A percentile compares a stretch with the other conserved stretches of the same genome.
Evolutionary conservation across 139 green algal species (phyloP).

Genomic region (Microglena sp.): DNA sequence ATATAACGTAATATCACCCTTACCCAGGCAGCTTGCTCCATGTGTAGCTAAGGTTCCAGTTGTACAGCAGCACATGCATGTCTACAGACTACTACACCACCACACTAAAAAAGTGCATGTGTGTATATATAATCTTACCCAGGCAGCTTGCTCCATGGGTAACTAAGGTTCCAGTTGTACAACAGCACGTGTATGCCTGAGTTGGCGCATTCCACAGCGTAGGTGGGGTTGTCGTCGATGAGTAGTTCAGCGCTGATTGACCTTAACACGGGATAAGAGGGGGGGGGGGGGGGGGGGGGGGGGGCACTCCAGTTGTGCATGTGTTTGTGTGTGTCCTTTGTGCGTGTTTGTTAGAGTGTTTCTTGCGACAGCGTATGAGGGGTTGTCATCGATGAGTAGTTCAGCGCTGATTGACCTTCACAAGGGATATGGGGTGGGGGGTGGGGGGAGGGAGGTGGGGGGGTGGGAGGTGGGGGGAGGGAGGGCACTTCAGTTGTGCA

Average conservation of each 20-base stretch:
- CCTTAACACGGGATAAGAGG: too few species aligned
- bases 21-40: conserved; percentile 74
- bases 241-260: conserved; percentile 75
- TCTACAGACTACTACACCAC: conserved; percentile 69
- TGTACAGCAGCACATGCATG: conserved; percentile 85
- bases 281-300: too few species aligned
- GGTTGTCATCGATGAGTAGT: conserved; percentile 93
- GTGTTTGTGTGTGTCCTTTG: too few species aligned
- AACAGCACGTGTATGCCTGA: conserved; percentile 83
- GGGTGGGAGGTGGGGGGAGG: too few species aligned
- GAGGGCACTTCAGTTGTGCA: too few species aligned
- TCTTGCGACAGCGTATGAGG: conserved; percentile 78
- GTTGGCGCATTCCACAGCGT: conserved; percentile 80
- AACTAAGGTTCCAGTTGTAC: conserved; percentile 76
- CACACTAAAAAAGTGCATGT: too few species aligned
- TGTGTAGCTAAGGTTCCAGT: conserved; percentile 75
- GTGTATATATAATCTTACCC: too few species aligned
- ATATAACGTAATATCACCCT: too few species aligned
- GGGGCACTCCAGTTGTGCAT: too few species aligned
- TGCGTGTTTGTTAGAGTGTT: too few species aligned
- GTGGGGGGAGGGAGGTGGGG: too few species aligned
- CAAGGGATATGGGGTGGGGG: too few species aligned
- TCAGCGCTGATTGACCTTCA: conserved; percentile 51
- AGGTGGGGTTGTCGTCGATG: conserved; percentile 90
- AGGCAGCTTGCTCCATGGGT: conserved; percentile 81